Percentiles rank a stretch among this genome's conserved stretches.
phyloP scores from a whole-genome alignment of 2,329 filamentous ascomycete species.

The Apiospora sp. region DNA sequence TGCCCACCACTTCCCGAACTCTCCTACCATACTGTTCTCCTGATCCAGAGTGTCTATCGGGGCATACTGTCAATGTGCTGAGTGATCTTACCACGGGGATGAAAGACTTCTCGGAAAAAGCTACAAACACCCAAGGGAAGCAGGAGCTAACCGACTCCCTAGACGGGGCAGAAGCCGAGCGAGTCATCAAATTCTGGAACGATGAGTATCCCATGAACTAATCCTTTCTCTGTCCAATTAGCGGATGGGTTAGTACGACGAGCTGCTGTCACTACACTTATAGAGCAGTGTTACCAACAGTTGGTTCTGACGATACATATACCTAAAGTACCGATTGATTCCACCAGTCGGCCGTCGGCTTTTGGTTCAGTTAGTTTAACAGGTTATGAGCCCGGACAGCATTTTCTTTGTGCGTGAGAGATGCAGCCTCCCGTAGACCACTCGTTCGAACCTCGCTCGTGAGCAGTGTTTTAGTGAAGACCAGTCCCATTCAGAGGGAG shows the following conservation, averaged over 20 bases:
- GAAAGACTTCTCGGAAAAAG: constrained; percentile 40
- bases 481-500: too few relatives aligned
- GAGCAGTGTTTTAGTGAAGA: too few relatives aligned
- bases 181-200: constrained; percentile 39
- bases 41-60: constrained; percentile 35
- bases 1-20: constrained; percentile 34
- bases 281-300: background rate
- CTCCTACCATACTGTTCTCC: constrained; percentile 47
- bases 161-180: constrained; percentile 39
- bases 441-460: too few relatives aligned
- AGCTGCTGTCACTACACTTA: background rate
- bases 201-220: constrained; percentile 41
- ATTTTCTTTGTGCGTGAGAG: too few relatives aligned
- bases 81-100: constrained; percentile 42
- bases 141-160: constrained; percentile 37
- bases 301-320: too few relatives aligned
- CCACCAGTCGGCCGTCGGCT: too few relatives aligned
- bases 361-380: too few relatives aligned
- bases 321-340: too few relatives aligned
- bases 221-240: background rate
- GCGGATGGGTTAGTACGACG: background rate
- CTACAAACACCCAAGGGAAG: constrained; percentile 34
- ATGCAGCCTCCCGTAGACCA: too few relatives aligned
- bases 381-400: too few relatives aligned
- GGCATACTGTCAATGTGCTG: constrained; percentile 43